Conservation (phyloP, 2,329 filamentous ascomycete genomes). For the Penicillium paneum region DNA sequence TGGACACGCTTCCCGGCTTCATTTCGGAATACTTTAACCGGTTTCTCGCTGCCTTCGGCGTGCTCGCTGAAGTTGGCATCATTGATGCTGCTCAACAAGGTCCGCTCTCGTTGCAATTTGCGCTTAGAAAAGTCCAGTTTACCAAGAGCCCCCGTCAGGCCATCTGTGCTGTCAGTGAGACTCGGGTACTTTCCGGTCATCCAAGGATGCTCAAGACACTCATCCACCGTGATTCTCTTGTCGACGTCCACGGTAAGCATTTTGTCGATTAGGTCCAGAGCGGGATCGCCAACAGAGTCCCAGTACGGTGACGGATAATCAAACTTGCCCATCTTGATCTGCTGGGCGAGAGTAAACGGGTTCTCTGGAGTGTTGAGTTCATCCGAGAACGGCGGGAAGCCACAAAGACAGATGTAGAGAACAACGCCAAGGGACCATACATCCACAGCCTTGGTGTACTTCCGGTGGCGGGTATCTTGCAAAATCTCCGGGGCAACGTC, state of each 20-base stretch:
- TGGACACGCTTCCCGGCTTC: constrained; percentile 47
- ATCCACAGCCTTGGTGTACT: constrained; percentile 93
- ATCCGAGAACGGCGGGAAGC: constrained; percentile 95
- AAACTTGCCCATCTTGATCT: constrained; percentile 84
- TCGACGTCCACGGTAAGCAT: constrained; percentile 91
- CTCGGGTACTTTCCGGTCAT: constrained; percentile 60
- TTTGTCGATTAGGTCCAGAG: constrained; percentile 85
- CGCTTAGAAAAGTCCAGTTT: constrained; percentile 79
- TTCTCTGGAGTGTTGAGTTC: constrained; percentile 79
- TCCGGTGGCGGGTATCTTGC: constrained; percentile 73
- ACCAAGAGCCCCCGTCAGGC: constrained; percentile 80
- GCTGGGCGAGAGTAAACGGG: constrained; percentile 80
- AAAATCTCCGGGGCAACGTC: constrained; percentile 95
- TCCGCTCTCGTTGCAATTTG: constrained; percentile 77
- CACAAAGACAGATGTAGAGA: constrained; percentile 93
- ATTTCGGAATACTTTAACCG: constrained; percentile 77
- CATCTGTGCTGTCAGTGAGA: constrained; percentile 83
- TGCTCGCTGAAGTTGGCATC: constrained; percentile 63
- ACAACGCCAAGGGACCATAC: constrained; percentile 98
- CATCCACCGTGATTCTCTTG: constrained; percentile 79
- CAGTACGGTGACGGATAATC: constrained; percentile 97
- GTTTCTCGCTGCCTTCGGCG: constrained; percentile 54
- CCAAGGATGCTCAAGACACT: constrained; percentile 91
- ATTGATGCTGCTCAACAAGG: constrained; percentile 78
- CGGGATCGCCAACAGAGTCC: constrained; percentile 82